Percentiles rank a stretch among this genome's conserved stretches.
phyloP scores from a whole-genome alignment of 2,329 filamentous ascomycete species.

The Arthrobotrys conoides region DNA sequence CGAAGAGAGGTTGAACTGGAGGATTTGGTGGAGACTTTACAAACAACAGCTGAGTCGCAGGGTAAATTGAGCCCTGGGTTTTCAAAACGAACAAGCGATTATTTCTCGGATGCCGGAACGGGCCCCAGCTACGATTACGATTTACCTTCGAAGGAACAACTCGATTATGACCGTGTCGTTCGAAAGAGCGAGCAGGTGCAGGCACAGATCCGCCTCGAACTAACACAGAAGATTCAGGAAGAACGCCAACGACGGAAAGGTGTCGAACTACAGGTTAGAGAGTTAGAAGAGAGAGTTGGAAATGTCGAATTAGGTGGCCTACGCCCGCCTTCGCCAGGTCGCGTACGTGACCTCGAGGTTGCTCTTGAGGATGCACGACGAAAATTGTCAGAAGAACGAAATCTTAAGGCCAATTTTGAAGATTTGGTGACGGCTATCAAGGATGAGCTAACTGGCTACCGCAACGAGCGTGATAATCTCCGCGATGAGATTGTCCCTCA shows the following conservation, averaged over 20 bases:
- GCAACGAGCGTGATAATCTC: constrained; percentile 91
- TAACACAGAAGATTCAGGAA: constrained; percentile 88
- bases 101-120: constrained; percentile 95
- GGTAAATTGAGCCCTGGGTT: constrained; percentile 66
- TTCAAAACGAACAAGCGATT: constrained; percentile 89
- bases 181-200: constrained; percentile 91
- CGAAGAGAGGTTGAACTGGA: constrained; percentile 96
- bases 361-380: constrained; percentile 86
- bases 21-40: constrained; percentile 89
- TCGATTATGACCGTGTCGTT: constrained; percentile 84
- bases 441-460: constrained; percentile 82
- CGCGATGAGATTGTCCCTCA: constrained; percentile 89
- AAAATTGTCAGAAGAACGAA: constrained; percentile 84
- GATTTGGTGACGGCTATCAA: constrained; percentile 88
- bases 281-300: constrained; percentile 76
- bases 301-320: constrained; percentile 70
- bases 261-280: constrained; percentile 86
- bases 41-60: constrained; percentile 78
- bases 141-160: constrained; percentile 69
- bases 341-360: constrained; percentile 82
- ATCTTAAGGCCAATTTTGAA: constrained; percentile 92
- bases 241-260: constrained; percentile 82
- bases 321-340: constrained; percentile 71
- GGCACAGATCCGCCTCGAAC: constrained; percentile 85
- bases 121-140: constrained; percentile 66